Percentiles rank a stretch among this genome's conserved stretches.
phyloP scores from a whole-genome alignment of 352 stramenopile species.

The Blastocystis sp. region DNA sequence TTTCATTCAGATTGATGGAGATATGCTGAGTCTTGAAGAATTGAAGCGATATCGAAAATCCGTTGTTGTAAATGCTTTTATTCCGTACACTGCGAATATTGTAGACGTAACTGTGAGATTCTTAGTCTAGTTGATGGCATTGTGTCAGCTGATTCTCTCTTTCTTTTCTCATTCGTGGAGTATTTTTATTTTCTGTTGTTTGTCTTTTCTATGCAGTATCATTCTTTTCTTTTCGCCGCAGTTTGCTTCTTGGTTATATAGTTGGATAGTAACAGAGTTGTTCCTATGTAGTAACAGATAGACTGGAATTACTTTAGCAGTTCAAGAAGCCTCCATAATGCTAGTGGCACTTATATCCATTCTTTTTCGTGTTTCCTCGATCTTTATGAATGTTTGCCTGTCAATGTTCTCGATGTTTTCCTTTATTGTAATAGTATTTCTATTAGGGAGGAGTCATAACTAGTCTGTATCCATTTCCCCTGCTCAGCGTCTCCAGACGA shows the following conservation, averaged over 20 bases:
- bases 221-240: conserved; percentile 1
- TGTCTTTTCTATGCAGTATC: background rate
- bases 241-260: background rate
- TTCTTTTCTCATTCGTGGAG: background rate
- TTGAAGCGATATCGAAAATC: background rate
- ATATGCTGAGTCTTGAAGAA: conserved; percentile 20
- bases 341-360: background rate
- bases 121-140: background rate
- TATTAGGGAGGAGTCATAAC: background rate
- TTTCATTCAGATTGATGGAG: conserved; percentile 2
- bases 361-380: background rate
- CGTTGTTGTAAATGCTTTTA: background rate
- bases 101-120: background rate
- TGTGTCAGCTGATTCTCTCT: background rate
- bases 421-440: conserved; percentile 5
- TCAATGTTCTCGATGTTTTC: background rate
- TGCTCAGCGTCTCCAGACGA: conserved; percentile 36
- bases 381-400: background rate
- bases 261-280: background rate
- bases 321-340: background rate
- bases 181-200: background rate
- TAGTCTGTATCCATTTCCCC: conserved; percentile 18
- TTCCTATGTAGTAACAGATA: background rate
- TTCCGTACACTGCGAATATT: conserved; percentile 10
- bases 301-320: background rate